Conservation (phyloP, 1,284 basidiomycete genomes). For the Xerocomus nothofagi region DNA sequence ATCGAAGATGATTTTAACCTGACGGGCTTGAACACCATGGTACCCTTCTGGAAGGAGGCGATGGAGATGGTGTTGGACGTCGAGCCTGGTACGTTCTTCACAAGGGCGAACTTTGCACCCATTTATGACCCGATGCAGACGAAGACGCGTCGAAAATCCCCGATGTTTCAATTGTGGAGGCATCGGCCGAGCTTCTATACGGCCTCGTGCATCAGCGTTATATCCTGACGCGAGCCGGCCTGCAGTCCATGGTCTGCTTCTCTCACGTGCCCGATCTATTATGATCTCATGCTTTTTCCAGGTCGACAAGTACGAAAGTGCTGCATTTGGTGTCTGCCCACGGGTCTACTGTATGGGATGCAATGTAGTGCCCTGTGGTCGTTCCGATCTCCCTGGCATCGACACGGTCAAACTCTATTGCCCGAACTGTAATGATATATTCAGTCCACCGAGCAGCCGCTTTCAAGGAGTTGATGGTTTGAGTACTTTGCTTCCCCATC, state of each 20-base stretch:
- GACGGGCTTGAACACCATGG: constrained; percentile 92
- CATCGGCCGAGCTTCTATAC: constrained; percentile 95
- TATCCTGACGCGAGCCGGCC: constrained; percentile 91
- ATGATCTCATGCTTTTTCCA: constrained; percentile 38
- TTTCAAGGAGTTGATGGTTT: constrained; percentile 95
- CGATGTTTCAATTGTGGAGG: constrained; percentile 97
- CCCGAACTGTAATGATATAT: constrained; percentile 98
- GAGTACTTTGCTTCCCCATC: constrained; percentile 28
- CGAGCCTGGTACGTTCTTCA: constrained; percentile 87
- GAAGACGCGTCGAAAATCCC: constrained; percentile 92
- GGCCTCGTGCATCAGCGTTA: constrained; percentile 97
- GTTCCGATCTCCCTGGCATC: constrained; percentile 94
- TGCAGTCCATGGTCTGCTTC: constrained; percentile 87
- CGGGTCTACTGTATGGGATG: constrained; percentile 91
- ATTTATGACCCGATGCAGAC: constrained; percentile 46
- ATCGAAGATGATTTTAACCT: constrained; percentile 99
- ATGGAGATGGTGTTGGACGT: constrained; percentile 99
- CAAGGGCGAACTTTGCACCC: constrained; percentile 11
- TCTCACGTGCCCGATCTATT: constrained; percentile 12
- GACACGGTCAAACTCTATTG: constrained; percentile 99
- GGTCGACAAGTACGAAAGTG: constrained; percentile 95
- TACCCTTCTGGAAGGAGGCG: constrained; percentile 99
- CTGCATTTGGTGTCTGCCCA: constrained; percentile 93
- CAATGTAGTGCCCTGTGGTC: constrained; percentile 93
- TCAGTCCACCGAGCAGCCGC: constrained; percentile 91